phyloP scores from a whole-genome alignment of 805 yeast genomes.

The Kuraishia piskuri region DNA sequence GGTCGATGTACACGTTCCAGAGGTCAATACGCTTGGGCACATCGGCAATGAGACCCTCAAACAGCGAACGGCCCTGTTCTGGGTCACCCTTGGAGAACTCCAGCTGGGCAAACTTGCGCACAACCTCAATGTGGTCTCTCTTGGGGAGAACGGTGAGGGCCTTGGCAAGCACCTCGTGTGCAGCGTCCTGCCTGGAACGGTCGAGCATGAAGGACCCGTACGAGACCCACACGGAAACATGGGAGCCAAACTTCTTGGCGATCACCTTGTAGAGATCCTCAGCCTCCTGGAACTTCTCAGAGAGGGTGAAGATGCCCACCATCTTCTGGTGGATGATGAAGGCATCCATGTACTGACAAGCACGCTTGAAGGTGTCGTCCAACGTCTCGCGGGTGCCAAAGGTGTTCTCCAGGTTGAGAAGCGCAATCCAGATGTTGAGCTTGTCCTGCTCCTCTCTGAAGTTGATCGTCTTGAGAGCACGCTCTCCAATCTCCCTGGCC shows the following conservation, averaged over 20 bases:
- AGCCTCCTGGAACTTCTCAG: conserved; percentile 69
- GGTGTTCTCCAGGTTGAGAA: conserved; percentile 86
- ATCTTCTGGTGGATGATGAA: conserved; percentile 72
- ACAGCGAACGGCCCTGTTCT: conserved; percentile 90
- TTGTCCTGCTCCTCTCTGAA: conserved; percentile 91
- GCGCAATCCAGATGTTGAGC: conserved; percentile 91
- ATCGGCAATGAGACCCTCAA: conserved; percentile 85
- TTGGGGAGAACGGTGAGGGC: conserved; percentile 68
- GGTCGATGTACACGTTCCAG: conserved; percentile 94
- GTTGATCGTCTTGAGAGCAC: conserved; percentile 85
- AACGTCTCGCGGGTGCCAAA: conserved; percentile 83
- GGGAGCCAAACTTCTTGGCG: conserved; percentile 72
- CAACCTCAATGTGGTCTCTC: conserved; percentile 69
- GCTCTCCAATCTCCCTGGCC: conserved; percentile 86
- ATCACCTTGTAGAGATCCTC: conserved; percentile 55
- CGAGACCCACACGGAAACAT: conserved; percentile 70
- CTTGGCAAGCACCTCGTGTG: conserved; percentile 65
- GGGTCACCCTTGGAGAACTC: conserved; percentile 84
- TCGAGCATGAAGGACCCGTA: conserved; percentile 71
- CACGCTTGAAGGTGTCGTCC: conserved; percentile 71
- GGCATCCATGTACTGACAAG: conserved; percentile 90
- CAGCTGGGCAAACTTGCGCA: conserved; percentile 79
- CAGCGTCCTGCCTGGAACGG: conserved; percentile 44
- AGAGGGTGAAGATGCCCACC: conserved; percentile 63
- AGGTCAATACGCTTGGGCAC: conserved; percentile 88